Evolutionary conservation across 768 basidiomycete genomes (phyloP).

Genomic region (Cystobasidium onofrii): DNA sequence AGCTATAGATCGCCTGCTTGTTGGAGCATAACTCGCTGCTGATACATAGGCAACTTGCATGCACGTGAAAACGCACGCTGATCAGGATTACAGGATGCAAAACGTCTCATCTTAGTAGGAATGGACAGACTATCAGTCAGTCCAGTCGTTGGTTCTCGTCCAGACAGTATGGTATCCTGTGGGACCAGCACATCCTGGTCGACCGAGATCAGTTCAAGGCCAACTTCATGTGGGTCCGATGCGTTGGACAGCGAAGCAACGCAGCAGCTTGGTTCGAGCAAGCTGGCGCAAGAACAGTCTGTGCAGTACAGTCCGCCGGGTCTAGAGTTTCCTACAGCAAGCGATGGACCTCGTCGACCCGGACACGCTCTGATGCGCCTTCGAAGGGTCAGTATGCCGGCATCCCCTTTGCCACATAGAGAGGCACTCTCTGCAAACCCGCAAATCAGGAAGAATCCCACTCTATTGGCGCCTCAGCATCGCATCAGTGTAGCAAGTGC

Average conservation of each 20-base stretch:
- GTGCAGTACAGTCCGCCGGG: not conserved
- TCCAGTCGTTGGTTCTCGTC: not conserved
- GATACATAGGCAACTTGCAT: no score
- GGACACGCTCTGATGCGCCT: slow-evolving; percentile 29
- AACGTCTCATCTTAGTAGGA: no score
- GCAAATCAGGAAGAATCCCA: not conserved
- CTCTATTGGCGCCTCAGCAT: not conserved
- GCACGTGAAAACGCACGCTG: not conserved
- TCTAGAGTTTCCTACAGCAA: not conserved
- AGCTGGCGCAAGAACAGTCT: not conserved
- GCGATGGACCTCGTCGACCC: not conserved
- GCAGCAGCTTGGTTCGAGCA: not conserved
- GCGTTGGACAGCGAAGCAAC: not conserved
- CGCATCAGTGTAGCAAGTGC: slow-evolving; percentile 37
- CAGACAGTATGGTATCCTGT: slow-evolving; percentile 17
- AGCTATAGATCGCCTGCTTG: no score
- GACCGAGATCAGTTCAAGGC: not conserved
- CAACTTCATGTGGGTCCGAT: not conserved
- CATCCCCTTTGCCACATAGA: not conserved
- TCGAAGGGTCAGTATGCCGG: slow-evolving; percentile 33
- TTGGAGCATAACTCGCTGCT: no score
- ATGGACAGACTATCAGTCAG: not conserved
- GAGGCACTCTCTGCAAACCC: no score
- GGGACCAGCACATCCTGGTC: not conserved
- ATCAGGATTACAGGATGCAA: no score